Conservation (phyloP, 148 eudicot species). For the Suaeda aralocaspica region DNA sequence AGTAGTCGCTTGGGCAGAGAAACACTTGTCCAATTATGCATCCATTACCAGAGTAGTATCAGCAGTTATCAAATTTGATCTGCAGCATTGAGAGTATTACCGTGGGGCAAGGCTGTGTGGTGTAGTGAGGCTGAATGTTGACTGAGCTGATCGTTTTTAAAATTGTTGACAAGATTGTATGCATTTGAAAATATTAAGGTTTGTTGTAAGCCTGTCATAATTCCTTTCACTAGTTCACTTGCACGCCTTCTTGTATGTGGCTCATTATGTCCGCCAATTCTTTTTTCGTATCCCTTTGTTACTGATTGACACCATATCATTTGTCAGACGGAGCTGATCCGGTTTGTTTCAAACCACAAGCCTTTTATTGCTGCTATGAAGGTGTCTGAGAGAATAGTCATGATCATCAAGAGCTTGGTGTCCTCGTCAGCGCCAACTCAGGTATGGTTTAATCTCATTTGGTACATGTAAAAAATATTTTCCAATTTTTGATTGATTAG, state of each 20-base stretch:
- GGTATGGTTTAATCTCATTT: slow-evolving; percentile 40
- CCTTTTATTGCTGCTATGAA: slow-evolving; percentile 71
- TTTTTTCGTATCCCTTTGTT: neutral
- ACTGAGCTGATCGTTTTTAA: neutral
- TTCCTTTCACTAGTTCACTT: neutral
- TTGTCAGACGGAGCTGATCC: slow-evolving; percentile 83
- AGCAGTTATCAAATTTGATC: neutral
- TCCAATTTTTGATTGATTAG: neutral
- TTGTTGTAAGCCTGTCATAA: neutral
- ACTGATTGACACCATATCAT: slow-evolving; percentile 18
- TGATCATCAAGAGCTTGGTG: slow-evolving; percentile 42
- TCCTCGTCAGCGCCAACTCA: slow-evolving; percentile 56
- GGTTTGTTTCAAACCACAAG: slow-evolving; percentile 62
- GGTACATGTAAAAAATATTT: neutral
- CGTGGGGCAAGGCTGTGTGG: too few species aligned
- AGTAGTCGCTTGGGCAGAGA: neutral
- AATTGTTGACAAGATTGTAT: too few species aligned
- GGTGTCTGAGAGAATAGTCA: slow-evolving; percentile 60
- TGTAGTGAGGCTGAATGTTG: neutral
- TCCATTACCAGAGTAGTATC: too few species aligned
- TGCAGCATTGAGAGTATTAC: neutral
- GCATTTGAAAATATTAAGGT: too few species aligned
- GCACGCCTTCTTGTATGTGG: neutral
- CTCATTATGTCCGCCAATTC: slow-evolving; percentile 1
- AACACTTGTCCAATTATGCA: neutral